phyloP scores from a whole-genome alignment of 768 basidiomycete species.

The Sporobolomyces roseus region DNA sequence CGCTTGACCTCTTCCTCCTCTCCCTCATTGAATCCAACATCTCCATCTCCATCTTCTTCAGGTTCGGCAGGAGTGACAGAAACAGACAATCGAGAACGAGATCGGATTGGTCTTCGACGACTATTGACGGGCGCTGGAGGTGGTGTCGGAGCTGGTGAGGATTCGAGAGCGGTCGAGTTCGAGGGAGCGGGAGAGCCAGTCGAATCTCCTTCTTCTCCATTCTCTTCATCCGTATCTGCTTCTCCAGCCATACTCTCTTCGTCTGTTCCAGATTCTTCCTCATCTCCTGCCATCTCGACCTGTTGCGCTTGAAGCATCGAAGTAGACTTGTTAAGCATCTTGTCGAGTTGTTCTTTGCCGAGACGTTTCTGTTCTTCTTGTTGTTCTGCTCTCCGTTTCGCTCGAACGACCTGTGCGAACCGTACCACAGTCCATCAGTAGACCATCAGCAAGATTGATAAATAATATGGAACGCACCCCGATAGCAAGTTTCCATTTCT shows the following conservation, averaged over 20 bases:
- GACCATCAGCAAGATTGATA: neutral
- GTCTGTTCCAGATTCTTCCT: slow-evolving; percentile 41
- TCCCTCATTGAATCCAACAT: slow-evolving; percentile 43
- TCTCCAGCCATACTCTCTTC: slow-evolving; percentile 40
- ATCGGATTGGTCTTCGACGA: neutral
- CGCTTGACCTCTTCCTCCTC: slow-evolving; percentile 50
- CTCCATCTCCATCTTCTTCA: slow-evolving; percentile 46
- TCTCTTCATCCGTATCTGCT: slow-evolving; percentile 49
- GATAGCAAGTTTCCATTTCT: slow-evolving; percentile 84
- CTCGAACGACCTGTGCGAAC: slow-evolving; percentile 66
- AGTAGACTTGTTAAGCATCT: slow-evolving; percentile 82
- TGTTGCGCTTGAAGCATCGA: slow-evolving; percentile 80
- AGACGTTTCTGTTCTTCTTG: slow-evolving; percentile 74
- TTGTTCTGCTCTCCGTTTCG: slow-evolving; percentile 60
- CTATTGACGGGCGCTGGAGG: neutral
- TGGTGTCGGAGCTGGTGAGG: slow-evolving; percentile 9
- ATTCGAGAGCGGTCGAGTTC: neutral
- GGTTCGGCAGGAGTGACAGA: slow-evolving; percentile 29
- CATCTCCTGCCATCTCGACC: slow-evolving; percentile 60
- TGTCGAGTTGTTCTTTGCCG: slow-evolving; percentile 81
- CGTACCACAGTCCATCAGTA: neutral
- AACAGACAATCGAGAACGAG: slow-evolving; percentile 24
- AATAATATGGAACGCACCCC: slow-evolving; percentile 56
- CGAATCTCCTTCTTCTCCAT: slow-evolving; percentile 41
- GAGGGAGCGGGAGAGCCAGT: slow-evolving; percentile 7